Conservation (phyloP, 768 basidiomycete genomes). For the Tricholoma furcatifolium region DNA sequence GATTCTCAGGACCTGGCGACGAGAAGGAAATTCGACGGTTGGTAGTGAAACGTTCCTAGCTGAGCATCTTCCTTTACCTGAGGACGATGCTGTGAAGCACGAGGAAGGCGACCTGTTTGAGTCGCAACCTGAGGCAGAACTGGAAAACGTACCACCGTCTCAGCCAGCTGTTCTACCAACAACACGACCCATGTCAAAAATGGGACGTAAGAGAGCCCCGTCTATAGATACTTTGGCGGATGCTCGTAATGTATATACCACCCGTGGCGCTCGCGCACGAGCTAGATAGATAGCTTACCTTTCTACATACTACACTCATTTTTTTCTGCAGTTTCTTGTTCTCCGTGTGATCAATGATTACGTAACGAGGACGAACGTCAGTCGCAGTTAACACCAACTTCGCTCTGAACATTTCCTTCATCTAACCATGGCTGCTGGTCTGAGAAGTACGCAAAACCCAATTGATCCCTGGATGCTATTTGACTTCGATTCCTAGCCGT, state of each 20-base stretch:
- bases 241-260: slow-evolving; percentile 41
- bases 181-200: slow-evolving; percentile 27
- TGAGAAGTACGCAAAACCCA: slow-evolving; percentile 55
- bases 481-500: slow-evolving; percentile 58
- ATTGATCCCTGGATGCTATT: not conserved
- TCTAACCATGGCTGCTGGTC: slow-evolving; percentile 58
- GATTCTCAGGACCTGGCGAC: slow-evolving; percentile 54
- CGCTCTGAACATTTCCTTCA: not conserved
- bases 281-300: slow-evolving; percentile 17
- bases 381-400: not conserved
- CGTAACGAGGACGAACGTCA: not conserved
- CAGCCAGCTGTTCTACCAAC: not conserved
- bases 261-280: slow-evolving; percentile 30
- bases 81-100: slow-evolving; percentile 22
- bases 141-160: slow-evolving; percentile 15
- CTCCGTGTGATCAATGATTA: not conserved
- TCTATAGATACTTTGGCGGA: slow-evolving; percentile 37
- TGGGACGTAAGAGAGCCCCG: slow-evolving; percentile 19
- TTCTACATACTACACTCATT: slow-evolving; percentile 7
- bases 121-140: slow-evolving; percentile 6
- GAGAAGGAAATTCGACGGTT: slow-evolving; percentile 24
- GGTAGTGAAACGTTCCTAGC: slow-evolving; percentile 37
- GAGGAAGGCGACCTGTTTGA: slow-evolving; percentile 18
- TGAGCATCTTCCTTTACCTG: slow-evolving; percentile 34
- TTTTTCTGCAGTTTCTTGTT: not conserved